Base-by-base conservation (phyloP, 169 alveolate species). In the Plasmodium cynomolgi region DNA sequence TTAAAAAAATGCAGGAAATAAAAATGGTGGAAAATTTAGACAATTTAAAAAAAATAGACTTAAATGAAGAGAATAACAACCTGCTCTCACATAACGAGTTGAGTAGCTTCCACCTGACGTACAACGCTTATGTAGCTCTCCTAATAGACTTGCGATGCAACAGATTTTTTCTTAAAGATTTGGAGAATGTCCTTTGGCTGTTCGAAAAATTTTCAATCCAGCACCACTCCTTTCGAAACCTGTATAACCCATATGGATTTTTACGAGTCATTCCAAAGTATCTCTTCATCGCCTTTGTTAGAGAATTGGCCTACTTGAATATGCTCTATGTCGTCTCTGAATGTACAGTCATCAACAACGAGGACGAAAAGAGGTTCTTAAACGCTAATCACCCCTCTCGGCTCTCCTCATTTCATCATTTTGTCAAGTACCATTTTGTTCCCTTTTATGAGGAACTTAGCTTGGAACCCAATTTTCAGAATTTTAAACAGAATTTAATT, bases 241-340 rank as follows among this genome's bases (percentile, higher is more conserved):
- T 84, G 68, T 58, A 88, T 34, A 81, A 71, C 37, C 95, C 97
- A 34, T 80, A 83, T 68, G 93, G 93, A 7, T 92, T 83, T 44
- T 41, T 92, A 56, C 26, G 95, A 15, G 92, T 84, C 13, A 85
- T 96, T 13, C 97, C 97, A 29, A 96, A 96, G 58, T 92, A 95
- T 79, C 73, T 96, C 96, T 96, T 96, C 93, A 94, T 96, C 39
- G 96, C 96, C 26, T 96, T 93, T 80, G 73, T 96, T 73, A 84
- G 98, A 41, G 98, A 96, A 54, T 74, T 96, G 72, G 96, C 96
- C 11, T 96, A 96, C 86, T 75, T 96, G 62, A 96, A 96, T 96
- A 81, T 96, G 95, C 82, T 96, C 44, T 96, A 96, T 95, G 88
- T 93, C 29, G 73, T 96, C 1, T 95, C 96, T 6, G 86, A 91